These are phyloP conservation scores for Xylariaceae sp. DNA, from an alignment of 2,329 filamentous ascomycete genomes.

Conservation along the genomic window DNA sequence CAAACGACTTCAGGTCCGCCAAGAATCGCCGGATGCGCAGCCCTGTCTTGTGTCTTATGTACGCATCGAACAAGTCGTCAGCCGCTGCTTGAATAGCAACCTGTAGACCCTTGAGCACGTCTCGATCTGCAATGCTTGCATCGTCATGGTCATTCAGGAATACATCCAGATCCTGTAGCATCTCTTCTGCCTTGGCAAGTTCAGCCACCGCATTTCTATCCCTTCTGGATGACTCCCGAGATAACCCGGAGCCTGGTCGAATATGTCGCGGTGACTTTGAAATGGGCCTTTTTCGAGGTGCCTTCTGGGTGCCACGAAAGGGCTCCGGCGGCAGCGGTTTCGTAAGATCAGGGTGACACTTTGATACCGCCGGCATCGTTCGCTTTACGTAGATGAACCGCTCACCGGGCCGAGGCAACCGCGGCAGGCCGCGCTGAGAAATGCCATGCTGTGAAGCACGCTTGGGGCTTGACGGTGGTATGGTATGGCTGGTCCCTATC, in stretches of 20 bases:
- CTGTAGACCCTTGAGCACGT: constrained; percentile 54
- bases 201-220: constrained; percentile 18
- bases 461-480: constrained; percentile 14
- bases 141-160: constrained; percentile 36
- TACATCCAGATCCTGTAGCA: constrained; percentile 26
- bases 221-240: constrained; percentile 6
- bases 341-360: constrained; percentile 4
- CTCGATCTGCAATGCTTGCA: constrained; percentile 43
- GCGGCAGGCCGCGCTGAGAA: constrained; percentile 6
- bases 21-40: constrained; percentile 53
- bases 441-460: constrained; percentile 3
- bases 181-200: constrained; percentile 21
- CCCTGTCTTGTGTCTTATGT: constrained; percentile 51
- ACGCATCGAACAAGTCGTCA: constrained; percentile 51
- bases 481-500: constrained; percentile 7
- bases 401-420: constrained; percentile 10
- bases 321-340: constrained; percentile 22
- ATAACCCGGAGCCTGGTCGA: constrained; percentile 3
- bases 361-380: constrained; percentile 17
- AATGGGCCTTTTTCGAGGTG: constrained; percentile 6
- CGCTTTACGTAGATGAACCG: constrained; percentile 19
- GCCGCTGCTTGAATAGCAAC: constrained; percentile 56
- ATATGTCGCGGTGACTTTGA: constrained; percentile 9
- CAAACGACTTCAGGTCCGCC: constrained; percentile 52
- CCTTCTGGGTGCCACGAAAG: constrained; percentile 2